Conservation (phyloP, 306 rosid species). For the Vigna mungo region DNA sequence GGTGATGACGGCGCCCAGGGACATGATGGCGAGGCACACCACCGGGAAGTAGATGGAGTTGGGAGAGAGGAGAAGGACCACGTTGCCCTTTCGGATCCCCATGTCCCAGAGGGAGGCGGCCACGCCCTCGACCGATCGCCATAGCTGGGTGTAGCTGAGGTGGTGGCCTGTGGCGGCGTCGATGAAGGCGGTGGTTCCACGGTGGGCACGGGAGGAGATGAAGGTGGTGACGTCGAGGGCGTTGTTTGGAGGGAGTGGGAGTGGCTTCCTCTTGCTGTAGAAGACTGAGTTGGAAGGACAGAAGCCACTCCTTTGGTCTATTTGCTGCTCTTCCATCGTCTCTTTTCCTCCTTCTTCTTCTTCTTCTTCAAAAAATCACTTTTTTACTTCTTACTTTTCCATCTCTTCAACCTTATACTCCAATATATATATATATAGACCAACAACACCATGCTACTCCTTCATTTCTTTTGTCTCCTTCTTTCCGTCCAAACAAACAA, state of each 20-base stretch:
- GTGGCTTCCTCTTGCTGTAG: conserved; percentile 73
- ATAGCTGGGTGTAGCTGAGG: conserved; percentile 67
- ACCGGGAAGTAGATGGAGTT: conserved; percentile 84
- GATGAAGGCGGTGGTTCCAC: conserved; percentile 71
- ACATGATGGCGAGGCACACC: conserved; percentile 81
- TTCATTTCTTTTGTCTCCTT: too few species aligned
- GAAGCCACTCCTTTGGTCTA: conserved; percentile 71
- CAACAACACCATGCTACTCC: too few species aligned
- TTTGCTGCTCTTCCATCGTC: background rate
- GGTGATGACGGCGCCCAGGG: conserved; percentile 89
- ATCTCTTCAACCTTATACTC: too few species aligned
- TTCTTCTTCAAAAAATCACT: too few species aligned
- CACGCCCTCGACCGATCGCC: conserved; percentile 70
- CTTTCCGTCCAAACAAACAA: too few species aligned
- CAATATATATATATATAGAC: too few species aligned
- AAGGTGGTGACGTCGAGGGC: conserved; percentile 73
- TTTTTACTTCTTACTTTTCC: too few species aligned
- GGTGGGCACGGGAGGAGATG: conserved; percentile 82
- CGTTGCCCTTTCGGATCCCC: conserved; percentile 80
- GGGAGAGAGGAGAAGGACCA: conserved; percentile 81
- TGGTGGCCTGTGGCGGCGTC: conserved; percentile 78
- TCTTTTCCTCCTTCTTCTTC: background rate
- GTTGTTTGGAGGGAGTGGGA: conserved; percentile 64
- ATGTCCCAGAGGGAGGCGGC: conserved; percentile 61
- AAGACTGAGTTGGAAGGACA: conserved; percentile 65